Conservation (phyloP, 2,329 filamentous ascomycete genomes). For the Cladophialophora bantiana region DNA sequence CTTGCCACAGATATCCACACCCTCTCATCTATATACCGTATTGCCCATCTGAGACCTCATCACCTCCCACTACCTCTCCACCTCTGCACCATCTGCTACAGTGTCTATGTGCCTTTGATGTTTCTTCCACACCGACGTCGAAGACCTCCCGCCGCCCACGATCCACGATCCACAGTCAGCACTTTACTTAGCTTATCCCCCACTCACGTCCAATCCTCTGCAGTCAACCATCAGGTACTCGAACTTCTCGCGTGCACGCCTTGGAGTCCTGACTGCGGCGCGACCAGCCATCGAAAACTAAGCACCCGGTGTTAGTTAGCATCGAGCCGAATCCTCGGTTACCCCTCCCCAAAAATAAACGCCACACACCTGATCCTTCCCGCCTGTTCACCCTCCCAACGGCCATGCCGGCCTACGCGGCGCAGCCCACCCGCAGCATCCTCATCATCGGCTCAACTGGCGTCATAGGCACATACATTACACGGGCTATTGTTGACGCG, state of each 20-base stretch:
- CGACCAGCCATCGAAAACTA: not conserved
- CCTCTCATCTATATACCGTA: not conserved
- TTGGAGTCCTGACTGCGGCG: not conserved
- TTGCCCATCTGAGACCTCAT: not conserved
- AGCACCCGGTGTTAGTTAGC: not conserved
- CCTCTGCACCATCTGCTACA: not conserved
- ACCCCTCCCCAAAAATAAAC: constrained; percentile 9
- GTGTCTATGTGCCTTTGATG: constrained; percentile 12
- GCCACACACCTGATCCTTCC: constrained; percentile 18
- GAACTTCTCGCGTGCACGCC: not conserved
- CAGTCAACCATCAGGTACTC: not conserved
- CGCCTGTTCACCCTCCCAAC: not conserved
- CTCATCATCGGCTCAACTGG: constrained; percentile 63
- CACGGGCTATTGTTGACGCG: constrained; percentile 54
- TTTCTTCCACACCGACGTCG: constrained; percentile 20
- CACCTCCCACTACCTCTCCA: not conserved
- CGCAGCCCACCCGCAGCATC: constrained; percentile 49
- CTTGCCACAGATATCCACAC: not conserved
- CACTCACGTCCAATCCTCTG: constrained; percentile 14
- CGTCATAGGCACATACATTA: constrained; percentile 60
- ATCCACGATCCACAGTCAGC: constrained; percentile 33
- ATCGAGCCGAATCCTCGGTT: constrained; percentile 1
- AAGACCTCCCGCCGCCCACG: constrained; percentile 23
- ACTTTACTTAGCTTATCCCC: constrained; percentile 25
- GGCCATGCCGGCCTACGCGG: constrained; percentile 35